A percentile compares a stretch with the other conserved stretches of the same genome.
Evolutionary conservation across 768 basidiomycete species (phyloP).

Genomic region (Jaapia argillacea): DNA sequence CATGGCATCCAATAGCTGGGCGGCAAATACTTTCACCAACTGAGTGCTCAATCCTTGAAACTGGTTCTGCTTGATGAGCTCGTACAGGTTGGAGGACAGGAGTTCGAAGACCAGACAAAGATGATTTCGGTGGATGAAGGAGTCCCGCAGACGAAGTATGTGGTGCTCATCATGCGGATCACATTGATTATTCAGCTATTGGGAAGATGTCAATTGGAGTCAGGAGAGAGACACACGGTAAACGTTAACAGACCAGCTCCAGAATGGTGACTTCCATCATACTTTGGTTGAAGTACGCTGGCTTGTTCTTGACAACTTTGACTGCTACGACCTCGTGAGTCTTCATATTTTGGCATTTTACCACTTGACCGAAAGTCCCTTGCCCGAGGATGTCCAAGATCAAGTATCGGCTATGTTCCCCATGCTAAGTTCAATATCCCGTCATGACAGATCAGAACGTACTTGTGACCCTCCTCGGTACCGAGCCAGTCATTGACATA

Average conservation of each 20-base stretch:
- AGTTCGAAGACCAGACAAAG: constrained; percentile 97
- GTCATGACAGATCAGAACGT: constrained; percentile 24
- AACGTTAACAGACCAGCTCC: constrained; percentile 63
- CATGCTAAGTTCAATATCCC: too few species aligned
- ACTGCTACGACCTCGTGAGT: constrained; percentile 98
- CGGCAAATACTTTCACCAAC: constrained; percentile 97
- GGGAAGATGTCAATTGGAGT: constrained; percentile 2
- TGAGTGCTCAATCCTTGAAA: constrained; percentile 96
- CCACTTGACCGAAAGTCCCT: constrained; percentile 98
- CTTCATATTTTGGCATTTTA: constrained; percentile 99
- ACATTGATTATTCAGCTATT: constrained; percentile 84
- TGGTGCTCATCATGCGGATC: constrained; percentile 96
- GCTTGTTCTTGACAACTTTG: constrained; percentile 99
- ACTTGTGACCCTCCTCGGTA: constrained; percentile 92
- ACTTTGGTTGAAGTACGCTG: constrained; percentile 98
- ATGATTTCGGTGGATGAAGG: constrained; percentile 94
- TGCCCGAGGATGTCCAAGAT: constrained; percentile 98
- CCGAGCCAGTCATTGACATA: constrained; percentile 99
- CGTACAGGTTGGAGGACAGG: constrained; percentile 94
- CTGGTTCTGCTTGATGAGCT: constrained; percentile 99
- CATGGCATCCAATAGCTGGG: constrained; percentile 87
- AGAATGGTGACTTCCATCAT: constrained; percentile 99
- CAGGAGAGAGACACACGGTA: neutral
- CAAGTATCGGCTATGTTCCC: constrained; percentile 46
- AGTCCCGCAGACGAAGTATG: constrained; percentile 89